Evolutionary conservation across 176 grass and related monocot species (phyloP).

Genomic region (Ampelocalamus luodianensis): DNA sequence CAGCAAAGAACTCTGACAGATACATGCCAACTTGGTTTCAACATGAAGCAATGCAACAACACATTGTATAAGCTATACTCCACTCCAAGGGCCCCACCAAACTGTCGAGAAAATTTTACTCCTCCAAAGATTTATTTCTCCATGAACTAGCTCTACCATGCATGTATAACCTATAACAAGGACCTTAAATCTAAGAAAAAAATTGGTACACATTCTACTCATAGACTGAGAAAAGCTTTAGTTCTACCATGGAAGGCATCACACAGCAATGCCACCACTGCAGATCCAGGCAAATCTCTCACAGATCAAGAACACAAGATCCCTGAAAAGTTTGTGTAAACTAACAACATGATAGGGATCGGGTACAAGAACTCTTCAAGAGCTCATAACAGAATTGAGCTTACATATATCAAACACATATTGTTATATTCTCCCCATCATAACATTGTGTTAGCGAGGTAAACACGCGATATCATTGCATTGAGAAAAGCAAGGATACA

Average conservation of each 20-base stretch:
- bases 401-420: too few relatives aligned
- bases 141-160: background rate
- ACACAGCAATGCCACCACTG: conserved; percentile 26
- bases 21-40: conserved; percentile 44
- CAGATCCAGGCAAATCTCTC: conserved; percentile 37
- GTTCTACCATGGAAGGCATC: background rate
- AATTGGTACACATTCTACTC: background rate
- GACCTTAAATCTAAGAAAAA: background rate
- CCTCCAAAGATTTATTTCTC: conserved; percentile 22
- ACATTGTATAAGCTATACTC: conserved; percentile 32
- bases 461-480: too few relatives aligned
- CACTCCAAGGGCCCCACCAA: conserved; percentile 10
- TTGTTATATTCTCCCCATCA: too few relatives aligned
- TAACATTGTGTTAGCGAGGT: too few relatives aligned
- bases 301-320: background rate
- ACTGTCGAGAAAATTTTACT: background rate
- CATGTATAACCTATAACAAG: background rate
- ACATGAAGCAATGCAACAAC: conserved; percentile 41
- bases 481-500: too few relatives aligned
- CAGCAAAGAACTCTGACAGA: conserved; percentile 54
- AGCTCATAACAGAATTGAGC: too few relatives aligned
- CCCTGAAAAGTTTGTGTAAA: background rate
- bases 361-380: too few relatives aligned
- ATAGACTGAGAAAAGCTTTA: conserved; percentile 9
- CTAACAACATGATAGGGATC: background rate